Evolutionary conservation across 2,329 filamentous ascomycete species (phyloP).

Genomic region (Dactylella cylindrospora): DNA sequence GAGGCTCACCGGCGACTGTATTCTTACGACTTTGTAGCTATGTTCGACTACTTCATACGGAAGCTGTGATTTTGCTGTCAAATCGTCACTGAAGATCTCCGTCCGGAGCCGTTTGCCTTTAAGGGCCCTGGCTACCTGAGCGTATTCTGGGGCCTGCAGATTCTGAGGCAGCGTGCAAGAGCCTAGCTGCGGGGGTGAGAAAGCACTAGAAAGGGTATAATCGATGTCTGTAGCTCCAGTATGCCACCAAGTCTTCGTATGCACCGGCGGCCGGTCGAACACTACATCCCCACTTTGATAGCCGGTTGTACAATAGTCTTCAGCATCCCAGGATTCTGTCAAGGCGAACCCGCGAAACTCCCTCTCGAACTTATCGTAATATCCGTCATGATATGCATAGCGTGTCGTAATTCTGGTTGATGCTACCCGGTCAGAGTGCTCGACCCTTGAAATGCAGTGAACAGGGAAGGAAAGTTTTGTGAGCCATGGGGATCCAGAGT

Average conservation of each 20-base stretch:
- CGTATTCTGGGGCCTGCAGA: too few species aligned
- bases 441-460: constrained; percentile 4
- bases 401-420: neutral
- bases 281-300: neutral
- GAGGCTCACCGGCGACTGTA: neutral
- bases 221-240: constrained; percentile 6
- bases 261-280: constrained; percentile 1
- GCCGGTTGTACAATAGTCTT: neutral
- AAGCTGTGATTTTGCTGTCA: neutral
- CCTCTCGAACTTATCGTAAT: constrained; percentile 33
- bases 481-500: constrained; percentile 18
- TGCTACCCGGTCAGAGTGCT: neutral
- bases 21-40: neutral
- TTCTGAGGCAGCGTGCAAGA: too few species aligned
- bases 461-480: constrained; percentile 36
- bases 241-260: constrained; percentile 45
- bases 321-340: constrained; percentile 7
- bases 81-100: constrained; percentile 15
- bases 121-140: neutral
- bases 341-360: constrained; percentile 37
- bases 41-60: constrained; percentile 1
- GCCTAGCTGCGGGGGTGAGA: too few species aligned
- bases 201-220: too few species aligned
- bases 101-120: constrained; percentile 1
- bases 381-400: constrained; percentile 44